These are phyloP conservation scores for Conticribra weissflogii DNA, from an alignment of 108 stramenopile species.

Conservation along the genomic window DNA sequence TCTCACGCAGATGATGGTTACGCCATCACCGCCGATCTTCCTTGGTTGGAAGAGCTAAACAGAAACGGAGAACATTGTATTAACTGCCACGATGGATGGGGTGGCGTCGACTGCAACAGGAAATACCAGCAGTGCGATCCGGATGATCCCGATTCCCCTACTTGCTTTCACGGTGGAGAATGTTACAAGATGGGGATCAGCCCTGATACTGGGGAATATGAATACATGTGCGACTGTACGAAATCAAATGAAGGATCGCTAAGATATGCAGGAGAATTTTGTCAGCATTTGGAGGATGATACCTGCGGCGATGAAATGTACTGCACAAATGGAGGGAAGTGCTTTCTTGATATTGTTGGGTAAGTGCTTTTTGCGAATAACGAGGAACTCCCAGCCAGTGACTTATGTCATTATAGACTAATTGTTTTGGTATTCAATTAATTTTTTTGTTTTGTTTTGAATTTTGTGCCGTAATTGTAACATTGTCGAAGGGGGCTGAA, in stretches of 20 bases:
- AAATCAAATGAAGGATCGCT: conserved; percentile 5
- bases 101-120: conserved; percentile 34
- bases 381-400: too few relatives aligned
- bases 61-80: conserved; percentile 43
- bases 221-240: conserved; percentile 45
- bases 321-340: conserved; percentile 44
- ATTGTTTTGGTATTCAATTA: too few relatives aligned
- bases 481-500: background rate
- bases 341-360: conserved; percentile 12
- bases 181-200: conserved; percentile 27
- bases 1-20: background rate
- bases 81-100: conserved; percentile 41
- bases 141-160: conserved; percentile 25
- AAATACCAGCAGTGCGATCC: conserved; percentile 28
- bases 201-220: conserved; percentile 9
- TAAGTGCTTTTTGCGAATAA: too few relatives aligned
- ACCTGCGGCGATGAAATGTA: conserved; percentile 45
- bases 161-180: conserved; percentile 38
- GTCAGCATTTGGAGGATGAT: conserved; percentile 35
- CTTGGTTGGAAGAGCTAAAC: conserved; percentile 35
- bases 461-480: too few relatives aligned
- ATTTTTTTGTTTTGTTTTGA: too few relatives aligned
- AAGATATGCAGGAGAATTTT: conserved; percentile 37
- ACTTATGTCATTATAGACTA: too few relatives aligned
- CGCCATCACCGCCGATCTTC: conserved; percentile 18